These are phyloP conservation scores for Conringia planisiliqua DNA, from an alignment of 345 rosid genomes.

Conservation along the genomic window DNA sequence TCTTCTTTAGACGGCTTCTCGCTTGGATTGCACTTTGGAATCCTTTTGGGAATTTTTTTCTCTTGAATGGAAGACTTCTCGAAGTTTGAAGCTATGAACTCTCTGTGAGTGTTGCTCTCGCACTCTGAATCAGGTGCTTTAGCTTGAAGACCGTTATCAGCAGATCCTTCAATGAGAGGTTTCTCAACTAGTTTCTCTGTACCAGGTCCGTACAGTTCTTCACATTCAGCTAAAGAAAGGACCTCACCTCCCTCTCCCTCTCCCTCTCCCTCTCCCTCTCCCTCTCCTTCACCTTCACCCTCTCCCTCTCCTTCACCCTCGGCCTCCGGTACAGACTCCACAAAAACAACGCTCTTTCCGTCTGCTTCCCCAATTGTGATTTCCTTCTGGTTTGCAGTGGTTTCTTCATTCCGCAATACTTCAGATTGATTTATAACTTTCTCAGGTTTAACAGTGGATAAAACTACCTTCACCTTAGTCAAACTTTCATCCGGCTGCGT, in stretches of 20 bases:
- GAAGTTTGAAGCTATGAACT: conserved; percentile 18
- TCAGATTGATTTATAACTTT: conserved; percentile 33
- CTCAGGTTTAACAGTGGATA: conserved; percentile 57
- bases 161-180: conserved; percentile 40
- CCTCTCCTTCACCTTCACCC: conserved; percentile 40
- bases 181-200: conserved; percentile 59
- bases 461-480: conserved; percentile 67
- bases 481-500: conserved; percentile 47
- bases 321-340: conserved; percentile 38
- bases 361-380: conserved; percentile 33
- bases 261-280: conserved; percentile 12
- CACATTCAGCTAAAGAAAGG: conserved; percentile 73
- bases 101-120: conserved; percentile 25
- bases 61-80: conserved; percentile 36
- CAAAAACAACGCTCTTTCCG: conserved; percentile 29
- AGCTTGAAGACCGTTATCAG: conserved; percentile 32
- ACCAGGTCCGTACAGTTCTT: conserved; percentile 87
- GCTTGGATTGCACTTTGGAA: conserved; percentile 35
- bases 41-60: conserved; percentile 26
- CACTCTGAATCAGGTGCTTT: conserved; percentile 36
- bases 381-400: conserved; percentile 19
- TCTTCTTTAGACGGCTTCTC: conserved; percentile 37
- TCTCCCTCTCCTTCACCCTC: too few species aligned
- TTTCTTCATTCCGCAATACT: conserved; percentile 32
- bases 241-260: conserved; percentile 37